A percentile compares a stretch with the other conserved stretches of the same genome.
These are phyloP conservation scores for Cyberlindnera maclurae DNA, from an alignment of 805 yeast species.

Conservation along the genomic window DNA sequence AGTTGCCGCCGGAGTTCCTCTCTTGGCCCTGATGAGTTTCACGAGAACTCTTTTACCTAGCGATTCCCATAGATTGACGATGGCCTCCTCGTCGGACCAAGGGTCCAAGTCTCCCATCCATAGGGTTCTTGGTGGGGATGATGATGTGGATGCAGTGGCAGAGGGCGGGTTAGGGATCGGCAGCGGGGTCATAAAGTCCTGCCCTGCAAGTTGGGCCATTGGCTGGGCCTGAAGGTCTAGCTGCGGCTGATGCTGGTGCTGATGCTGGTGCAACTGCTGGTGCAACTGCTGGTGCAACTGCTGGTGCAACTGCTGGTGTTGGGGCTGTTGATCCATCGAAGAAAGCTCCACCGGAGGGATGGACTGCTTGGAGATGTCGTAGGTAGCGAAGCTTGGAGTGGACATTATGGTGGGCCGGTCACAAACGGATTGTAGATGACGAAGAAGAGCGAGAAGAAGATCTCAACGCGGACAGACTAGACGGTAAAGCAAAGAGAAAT, in stretches of 20 bases:
- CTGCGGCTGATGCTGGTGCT: not conserved
- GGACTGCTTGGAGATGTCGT: not conserved
- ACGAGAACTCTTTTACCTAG: constrained; percentile 52
- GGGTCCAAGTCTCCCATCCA: constrained; percentile 92
- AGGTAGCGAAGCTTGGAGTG: too few relatives aligned
- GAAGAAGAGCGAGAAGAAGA: not conserved
- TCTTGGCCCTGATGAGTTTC: constrained; percentile 53
- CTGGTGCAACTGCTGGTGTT: not conserved
- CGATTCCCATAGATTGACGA: constrained; percentile 53
- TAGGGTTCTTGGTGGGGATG: constrained; percentile 56
- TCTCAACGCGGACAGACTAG: not conserved
- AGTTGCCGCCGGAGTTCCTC: constrained; percentile 29
- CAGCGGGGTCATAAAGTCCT: constrained; percentile 19
- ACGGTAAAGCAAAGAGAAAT: not conserved
- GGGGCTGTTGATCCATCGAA: too few relatives aligned
- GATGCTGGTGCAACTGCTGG: not conserved
- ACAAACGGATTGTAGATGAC: too few relatives aligned
- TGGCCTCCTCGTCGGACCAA: constrained; percentile 60
- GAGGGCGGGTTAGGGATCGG: constrained; percentile 50
- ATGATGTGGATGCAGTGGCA: constrained; percentile 33
- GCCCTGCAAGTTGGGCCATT: constrained; percentile 21
- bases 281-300: not conserved
- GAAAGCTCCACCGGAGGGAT: not conserved
- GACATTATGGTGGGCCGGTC: too few relatives aligned
- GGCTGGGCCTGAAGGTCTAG: constrained; percentile 7